phyloP scores from a whole-genome alignment of 805 yeast genomes.

The Candida ulmi region DNA sequence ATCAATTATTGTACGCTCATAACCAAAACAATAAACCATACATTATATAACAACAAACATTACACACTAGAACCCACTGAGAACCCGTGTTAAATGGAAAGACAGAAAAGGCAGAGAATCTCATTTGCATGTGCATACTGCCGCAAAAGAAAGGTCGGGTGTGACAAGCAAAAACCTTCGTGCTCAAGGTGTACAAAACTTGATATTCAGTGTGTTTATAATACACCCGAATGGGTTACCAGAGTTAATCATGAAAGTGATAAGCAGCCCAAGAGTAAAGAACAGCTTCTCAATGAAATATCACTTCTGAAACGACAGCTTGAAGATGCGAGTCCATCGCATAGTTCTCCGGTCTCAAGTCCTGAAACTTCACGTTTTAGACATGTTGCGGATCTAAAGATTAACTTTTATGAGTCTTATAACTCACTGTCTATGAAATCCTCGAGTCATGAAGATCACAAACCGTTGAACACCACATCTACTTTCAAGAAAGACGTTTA shows the following conservation, averaged over 20 bases:
- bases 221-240: not conserved
- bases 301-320: not conserved
- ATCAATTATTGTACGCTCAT: no score
- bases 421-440: conserved; percentile 1
- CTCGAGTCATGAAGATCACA: conserved; percentile 2
- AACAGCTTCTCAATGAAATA: not conserved
- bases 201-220: not conserved
- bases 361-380: no score
- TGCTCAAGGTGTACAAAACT: not conserved
- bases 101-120: not conserved
- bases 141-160: not conserved
- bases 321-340: no score
- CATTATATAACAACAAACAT: no score
- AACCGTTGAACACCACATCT: conserved; percentile 1
- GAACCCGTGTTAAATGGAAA: no score
- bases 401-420: conserved; percentile 1
- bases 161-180: not conserved
- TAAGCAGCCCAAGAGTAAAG: not conserved
- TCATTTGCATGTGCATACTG: not conserved
- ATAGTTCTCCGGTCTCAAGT: no score
- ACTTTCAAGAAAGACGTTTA: conserved; percentile 1
- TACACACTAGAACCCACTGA: no score
- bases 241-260: not conserved
- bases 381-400: not conserved
- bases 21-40: no score